A percentile compares a stretch with the other conserved stretches of the same genome.
phyloP scores from a whole-genome alignment of 495 filamentous ascomycete genomes.

The Aspergillus egyptiacus region DNA sequence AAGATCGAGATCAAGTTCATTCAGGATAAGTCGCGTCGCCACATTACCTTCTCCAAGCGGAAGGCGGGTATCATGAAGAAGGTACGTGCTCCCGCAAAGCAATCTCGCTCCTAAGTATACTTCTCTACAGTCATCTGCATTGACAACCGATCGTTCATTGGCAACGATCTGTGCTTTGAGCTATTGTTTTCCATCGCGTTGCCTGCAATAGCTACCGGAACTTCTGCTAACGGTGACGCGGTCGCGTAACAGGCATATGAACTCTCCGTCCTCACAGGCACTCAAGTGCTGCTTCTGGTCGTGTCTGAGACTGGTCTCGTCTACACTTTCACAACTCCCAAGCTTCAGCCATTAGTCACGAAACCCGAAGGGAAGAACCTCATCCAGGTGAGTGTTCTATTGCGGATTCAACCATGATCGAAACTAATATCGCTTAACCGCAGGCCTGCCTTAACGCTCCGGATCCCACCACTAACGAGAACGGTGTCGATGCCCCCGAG shows the following conservation, averaged over 20 bases:
- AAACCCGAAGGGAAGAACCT: slow-evolving; percentile 99
- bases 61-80: slow-evolving; percentile 99
- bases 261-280: slow-evolving; percentile 93
- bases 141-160: background rate
- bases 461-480: slow-evolving; percentile 84
- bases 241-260: slow-evolving; percentile 75
- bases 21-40: slow-evolving; percentile 97
- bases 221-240: slow-evolving; percentile 17
- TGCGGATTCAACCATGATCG: background rate
- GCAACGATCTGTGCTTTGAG: background rate
- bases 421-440: slow-evolving; percentile 2
- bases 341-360: slow-evolving; percentile 96
- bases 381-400: slow-evolving; percentile 72
- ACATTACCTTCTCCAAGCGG: slow-evolving; percentile 99
- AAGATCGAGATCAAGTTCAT: slow-evolving; percentile 99
- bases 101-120: background rate
- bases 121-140: slow-evolving; percentile 12
- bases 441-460: slow-evolving; percentile 96
- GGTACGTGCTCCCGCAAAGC: slow-evolving; percentile 50
- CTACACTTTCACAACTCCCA: slow-evolving; percentile 99
- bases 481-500: slow-evolving; percentile 70
- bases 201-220: background rate
- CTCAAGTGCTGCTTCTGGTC: slow-evolving; percentile 93
- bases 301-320: slow-evolving; percentile 98
- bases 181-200: background rate